Evolutionary conservation across 257 asterid species (phyloP).

Genomic region (Nicotiana tabacum): DNA sequence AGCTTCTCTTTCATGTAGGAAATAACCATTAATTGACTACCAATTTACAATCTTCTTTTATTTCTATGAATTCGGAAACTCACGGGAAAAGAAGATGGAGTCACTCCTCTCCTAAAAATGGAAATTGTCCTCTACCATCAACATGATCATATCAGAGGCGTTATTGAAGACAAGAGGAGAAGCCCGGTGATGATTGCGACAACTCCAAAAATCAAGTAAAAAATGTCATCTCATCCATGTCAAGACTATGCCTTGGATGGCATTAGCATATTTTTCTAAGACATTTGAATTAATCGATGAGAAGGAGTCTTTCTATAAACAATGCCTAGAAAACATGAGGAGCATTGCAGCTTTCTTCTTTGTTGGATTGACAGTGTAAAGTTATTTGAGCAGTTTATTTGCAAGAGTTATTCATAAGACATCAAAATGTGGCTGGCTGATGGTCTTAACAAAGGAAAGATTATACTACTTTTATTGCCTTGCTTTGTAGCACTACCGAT

Average conservation of each 20-base stretch:
- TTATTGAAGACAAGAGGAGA: constrained; percentile 24
- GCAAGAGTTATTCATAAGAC: constrained; percentile 18
- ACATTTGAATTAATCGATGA: constrained; percentile 20
- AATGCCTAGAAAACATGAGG: constrained; percentile 30
- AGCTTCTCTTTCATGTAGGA: constrained; percentile 22
- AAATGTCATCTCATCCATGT: constrained; percentile 21
- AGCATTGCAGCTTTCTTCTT: constrained; percentile 26
- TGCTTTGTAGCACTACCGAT: constrained; percentile 18
- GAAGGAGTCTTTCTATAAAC: constrained; percentile 24
- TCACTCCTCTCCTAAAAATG: constrained; percentile 18
- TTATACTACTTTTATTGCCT: constrained; percentile 21
- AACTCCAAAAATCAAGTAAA: background rate
- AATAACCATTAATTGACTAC: constrained; percentile 22
- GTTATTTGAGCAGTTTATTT: constrained; percentile 21
- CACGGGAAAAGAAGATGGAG: constrained; percentile 11
- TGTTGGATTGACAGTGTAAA: constrained; percentile 18
- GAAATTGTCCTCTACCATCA: constrained; percentile 14
- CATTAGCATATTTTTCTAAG: constrained; percentile 1
- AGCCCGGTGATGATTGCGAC: background rate
- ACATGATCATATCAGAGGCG: constrained; percentile 19
- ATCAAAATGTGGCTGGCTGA: constrained; percentile 29
- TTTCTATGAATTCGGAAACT: constrained; percentile 16
- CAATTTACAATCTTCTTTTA: constrained; percentile 25
- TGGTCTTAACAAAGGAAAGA: constrained; percentile 29
- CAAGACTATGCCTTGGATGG: background rate